Percentiles rank a stretch among this genome's conserved stretches.
These are phyloP conservation scores for Globisporangium sylvaticum DNA, from an alignment of 352 stramenopile genomes.

Conservation along the genomic window DNA sequence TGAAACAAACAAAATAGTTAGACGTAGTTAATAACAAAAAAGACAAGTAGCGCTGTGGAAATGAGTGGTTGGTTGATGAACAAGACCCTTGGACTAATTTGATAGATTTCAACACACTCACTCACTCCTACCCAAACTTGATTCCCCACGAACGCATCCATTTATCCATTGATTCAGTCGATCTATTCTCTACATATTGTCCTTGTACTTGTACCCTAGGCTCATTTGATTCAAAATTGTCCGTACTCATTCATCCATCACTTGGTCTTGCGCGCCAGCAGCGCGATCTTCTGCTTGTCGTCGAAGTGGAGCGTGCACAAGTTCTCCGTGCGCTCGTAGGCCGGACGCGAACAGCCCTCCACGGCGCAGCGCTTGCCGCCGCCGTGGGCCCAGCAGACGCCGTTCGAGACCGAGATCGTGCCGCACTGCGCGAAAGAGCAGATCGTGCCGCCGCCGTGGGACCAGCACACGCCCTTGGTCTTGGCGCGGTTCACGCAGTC, in stretches of 20 bases:
- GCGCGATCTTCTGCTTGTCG: conserved; percentile 15
- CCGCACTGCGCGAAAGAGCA: conserved; percentile 40
- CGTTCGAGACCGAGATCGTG: conserved; percentile 54
- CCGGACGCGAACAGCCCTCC: conserved; percentile 26
- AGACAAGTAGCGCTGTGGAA: not conserved
- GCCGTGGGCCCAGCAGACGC: conserved; percentile 43
- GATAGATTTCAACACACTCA: too few relatives aligned
- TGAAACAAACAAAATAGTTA: not conserved
- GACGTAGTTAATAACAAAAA: not conserved
- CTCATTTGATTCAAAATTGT: not conserved
- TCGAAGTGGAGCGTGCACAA: conserved; percentile 48
- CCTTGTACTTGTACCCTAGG: not conserved
- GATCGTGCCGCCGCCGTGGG: conserved; percentile 48
- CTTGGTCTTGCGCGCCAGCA: conserved; percentile 1
- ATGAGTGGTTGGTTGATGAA: not conserved
- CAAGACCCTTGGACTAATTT: too few relatives aligned
- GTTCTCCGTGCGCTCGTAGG: conserved; percentile 52
- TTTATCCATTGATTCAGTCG: not conserved
- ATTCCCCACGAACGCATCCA: not conserved
- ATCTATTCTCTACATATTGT: not conserved
- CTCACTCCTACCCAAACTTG: too few relatives aligned
- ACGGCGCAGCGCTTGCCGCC: conserved; percentile 23
- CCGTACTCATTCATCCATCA: not conserved
- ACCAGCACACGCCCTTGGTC: conserved; percentile 61
- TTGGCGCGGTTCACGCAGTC: conserved; percentile 56